Evolutionary conservation across 805 yeast genomes (phyloP).

Genomic region (Yamadazyma scolyti): DNA sequence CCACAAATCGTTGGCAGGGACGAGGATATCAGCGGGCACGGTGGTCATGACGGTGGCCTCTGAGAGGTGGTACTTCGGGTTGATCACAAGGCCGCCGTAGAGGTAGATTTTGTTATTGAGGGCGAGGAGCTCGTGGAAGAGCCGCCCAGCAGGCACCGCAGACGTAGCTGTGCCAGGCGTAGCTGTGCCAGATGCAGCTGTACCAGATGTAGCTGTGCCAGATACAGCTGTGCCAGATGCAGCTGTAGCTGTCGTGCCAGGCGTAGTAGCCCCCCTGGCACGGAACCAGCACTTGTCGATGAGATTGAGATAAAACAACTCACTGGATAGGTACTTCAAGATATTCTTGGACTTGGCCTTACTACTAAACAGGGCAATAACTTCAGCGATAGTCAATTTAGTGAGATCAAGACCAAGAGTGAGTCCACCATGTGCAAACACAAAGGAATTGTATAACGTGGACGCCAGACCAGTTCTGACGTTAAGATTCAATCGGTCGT

Average conservation of each 20-base stretch:
- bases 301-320: conserved; percentile 57
- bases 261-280: conserved; percentile 20
- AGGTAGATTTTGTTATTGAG: conserved; percentile 50
- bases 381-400: conserved; percentile 34
- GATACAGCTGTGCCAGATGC: neutral
- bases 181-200: neutral
- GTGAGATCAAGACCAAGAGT: conserved; percentile 52
- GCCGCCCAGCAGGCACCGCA: conserved; percentile 42
- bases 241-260: too few relatives aligned
- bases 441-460: conserved; percentile 52
- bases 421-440: conserved; percentile 68
- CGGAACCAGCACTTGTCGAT: conserved; percentile 58
- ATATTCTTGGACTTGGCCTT: conserved; percentile 23
- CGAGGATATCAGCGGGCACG: conserved; percentile 22
- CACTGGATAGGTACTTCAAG: conserved; percentile 52
- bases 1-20: conserved; percentile 67
- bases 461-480: conserved; percentile 69
- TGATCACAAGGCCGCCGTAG: conserved; percentile 58
- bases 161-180: neutral
- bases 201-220: neutral
- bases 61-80: conserved; percentile 5
- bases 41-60: conserved; percentile 3
- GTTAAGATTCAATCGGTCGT: conserved; percentile 52
- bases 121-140: conserved; percentile 57
- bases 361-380: conserved; percentile 33